A percentile compares a stretch with the other conserved stretches of the same genome.
Evolutionary conservation across 495 filamentous ascomycete species (phyloP).

Genomic region (Lindgomyces ingoldianus): DNA sequence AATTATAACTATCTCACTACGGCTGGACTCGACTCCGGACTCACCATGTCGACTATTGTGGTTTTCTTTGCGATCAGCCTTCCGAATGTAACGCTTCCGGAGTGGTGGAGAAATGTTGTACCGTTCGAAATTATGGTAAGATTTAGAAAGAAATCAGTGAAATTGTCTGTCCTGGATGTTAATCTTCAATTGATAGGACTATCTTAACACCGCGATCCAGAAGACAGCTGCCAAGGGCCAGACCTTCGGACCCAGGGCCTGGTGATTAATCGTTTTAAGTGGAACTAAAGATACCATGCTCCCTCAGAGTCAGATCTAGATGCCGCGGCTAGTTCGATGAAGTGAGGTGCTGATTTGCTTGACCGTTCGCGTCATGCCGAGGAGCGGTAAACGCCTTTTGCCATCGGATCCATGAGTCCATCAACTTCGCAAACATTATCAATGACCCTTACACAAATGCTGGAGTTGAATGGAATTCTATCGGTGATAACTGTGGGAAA

Average conservation of each 20-base stretch:
- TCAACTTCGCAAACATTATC: constrained; percentile 1
- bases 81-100: constrained; percentile 53
- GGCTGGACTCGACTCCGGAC: constrained; percentile 68
- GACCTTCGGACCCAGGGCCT: constrained; percentile 28
- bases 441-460: constrained; percentile 2
- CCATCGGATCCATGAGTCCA: background rate
- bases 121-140: constrained; percentile 49
- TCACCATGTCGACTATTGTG: constrained; percentile 65
- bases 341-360: background rate
- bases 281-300: background rate
- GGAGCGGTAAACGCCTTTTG: background rate
- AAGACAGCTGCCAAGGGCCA: constrained; percentile 38
- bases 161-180: background rate
- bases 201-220: constrained; percentile 45
- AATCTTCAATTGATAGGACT: constrained; percentile 34
- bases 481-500: background rate
- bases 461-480: background rate
- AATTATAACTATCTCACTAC: constrained; percentile 78
- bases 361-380: constrained; percentile 23
- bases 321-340: background rate
- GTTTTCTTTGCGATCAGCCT: constrained; percentile 69
- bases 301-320: background rate
- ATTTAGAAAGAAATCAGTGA: background rate
- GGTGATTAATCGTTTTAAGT: constrained; percentile 21
- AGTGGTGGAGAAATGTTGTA: constrained; percentile 68